Conservation (phyloP, 768 basidiomycete species). For the Panaeolus cyanescens region DNA sequence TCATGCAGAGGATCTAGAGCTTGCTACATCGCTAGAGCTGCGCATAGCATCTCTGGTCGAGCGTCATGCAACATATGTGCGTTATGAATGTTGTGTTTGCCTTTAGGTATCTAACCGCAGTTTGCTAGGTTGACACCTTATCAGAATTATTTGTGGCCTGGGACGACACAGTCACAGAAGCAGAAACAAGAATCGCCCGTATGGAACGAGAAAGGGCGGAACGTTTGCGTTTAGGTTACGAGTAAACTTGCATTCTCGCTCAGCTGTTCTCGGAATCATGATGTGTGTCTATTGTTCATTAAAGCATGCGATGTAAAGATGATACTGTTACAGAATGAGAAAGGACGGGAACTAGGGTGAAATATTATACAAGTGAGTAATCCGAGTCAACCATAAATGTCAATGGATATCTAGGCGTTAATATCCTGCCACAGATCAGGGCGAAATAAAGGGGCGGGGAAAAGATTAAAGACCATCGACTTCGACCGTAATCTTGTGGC, state of each 20-base stretch:
- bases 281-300: background rate
- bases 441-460: background rate
- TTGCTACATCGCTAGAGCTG: slow-evolving; percentile 63
- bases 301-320: background rate
- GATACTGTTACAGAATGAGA: background rate
- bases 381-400: background rate
- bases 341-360: background rate
- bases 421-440: background rate
- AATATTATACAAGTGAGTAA: background rate
- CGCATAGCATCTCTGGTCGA: slow-evolving; percentile 69
- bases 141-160: slow-evolving; percentile 86
- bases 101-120: background rate
- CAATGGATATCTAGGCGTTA: too few species aligned
- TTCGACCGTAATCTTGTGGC: background rate
- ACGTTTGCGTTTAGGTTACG: slow-evolving; percentile 53
- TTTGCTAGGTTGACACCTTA: slow-evolving; percentile 67
- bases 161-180: slow-evolving; percentile 75
- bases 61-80: slow-evolving; percentile 68
- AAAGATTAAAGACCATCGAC: background rate
- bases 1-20: slow-evolving; percentile 58
- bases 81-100: slow-evolving; percentile 21
- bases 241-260: background rate
- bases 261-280: background rate
- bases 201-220: slow-evolving; percentile 67
- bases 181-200: slow-evolving; percentile 57